Percentiles rank a stretch among this genome's conserved stretches.
Conservation (phyloP, 129 eudicot genomes). For the Artemisia annua region DNA sequence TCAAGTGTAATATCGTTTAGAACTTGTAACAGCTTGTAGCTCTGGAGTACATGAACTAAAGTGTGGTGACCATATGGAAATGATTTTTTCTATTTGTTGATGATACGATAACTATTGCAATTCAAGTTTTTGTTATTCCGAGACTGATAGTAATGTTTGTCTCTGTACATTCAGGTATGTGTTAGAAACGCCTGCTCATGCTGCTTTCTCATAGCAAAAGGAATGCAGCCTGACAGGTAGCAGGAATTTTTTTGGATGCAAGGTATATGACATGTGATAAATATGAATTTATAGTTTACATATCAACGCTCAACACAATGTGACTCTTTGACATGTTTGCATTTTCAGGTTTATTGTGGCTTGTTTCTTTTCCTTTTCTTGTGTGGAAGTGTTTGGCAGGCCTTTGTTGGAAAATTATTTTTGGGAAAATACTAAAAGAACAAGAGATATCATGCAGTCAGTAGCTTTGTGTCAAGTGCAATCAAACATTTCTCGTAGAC, state of each 20-base stretch:
- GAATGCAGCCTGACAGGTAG: slow-evolving; percentile 68
- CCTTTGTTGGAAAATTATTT: not conserved
- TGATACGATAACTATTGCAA: not conserved
- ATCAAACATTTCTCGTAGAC: not conserved
- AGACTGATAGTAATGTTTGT: not conserved
- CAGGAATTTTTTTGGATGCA: slow-evolving; percentile 51
- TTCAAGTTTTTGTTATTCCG: not conserved
- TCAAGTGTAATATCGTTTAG: too few species aligned
- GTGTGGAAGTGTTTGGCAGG: slow-evolving; percentile 2
- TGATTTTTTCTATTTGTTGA: not conserved
- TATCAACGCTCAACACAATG: too few species aligned
- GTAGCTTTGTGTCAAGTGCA: slow-evolving; percentile 41
- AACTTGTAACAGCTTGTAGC: too few species aligned
- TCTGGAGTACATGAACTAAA: too few species aligned
- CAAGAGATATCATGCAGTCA: slow-evolving; percentile 36
- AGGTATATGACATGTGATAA: slow-evolving; percentile 37
- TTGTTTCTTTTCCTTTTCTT: slow-evolving; percentile 39
- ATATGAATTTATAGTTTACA: too few species aligned
- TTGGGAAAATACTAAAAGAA: slow-evolving; percentile 23
- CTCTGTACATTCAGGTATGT: slow-evolving; percentile 43
- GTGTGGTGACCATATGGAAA: too few species aligned
- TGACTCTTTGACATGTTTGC: slow-evolving; percentile 5
- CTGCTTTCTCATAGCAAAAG: slow-evolving; percentile 42
- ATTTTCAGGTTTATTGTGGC: slow-evolving; percentile 75
- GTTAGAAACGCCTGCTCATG: slow-evolving; percentile 70